Base-by-base conservation (phyloP, 2,329 filamentous ascomycete genomes). In the Fusarium tjaetaba region DNA sequence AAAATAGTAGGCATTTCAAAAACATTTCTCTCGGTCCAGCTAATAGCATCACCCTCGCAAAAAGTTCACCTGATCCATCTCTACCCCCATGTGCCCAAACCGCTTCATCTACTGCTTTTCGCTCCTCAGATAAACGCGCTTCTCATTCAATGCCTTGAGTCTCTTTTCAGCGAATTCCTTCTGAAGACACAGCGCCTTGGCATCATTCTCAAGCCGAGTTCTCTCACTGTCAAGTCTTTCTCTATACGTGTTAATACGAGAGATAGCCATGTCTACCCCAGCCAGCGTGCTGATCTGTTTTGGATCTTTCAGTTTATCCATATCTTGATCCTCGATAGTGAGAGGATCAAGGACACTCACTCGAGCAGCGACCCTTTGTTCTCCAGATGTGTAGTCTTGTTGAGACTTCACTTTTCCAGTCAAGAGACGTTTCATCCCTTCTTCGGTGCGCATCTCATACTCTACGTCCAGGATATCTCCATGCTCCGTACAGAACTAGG, bases 181-280 rank as follows among this genome's bases (percentile, higher is more conserved):
- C 20, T 53, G n/a, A 2, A 7, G 1, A 4, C 11, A n/a, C 0
- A 53, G 20, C 0, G 5, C 10, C 7, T 38, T 22, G 0, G 2
- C 1, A 13, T 28, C 51, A 16, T n/a, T n/a, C 1, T n/a, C 14
- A 18, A 53, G 1, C 2, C 18, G 24, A 2, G 4, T 13, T 13
- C 4, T 28, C 3, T 39, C 20, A 4, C 2, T 2, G 1, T 15
- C 2, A 7, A 53, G 11, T 18, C 32, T 38, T 26, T 22, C 10
- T 9, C 18, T 22, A 9, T 22, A 53, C 3, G 0, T 24, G 10
- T 18, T 13, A 5, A 39, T 53, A 0, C 51, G 24, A 16, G 34
- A 53, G 4, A 39, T 53, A 13, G 51, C 51, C 14, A 28, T 11
- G 5, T 53, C 49, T 2, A 38, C 7, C 14, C 34, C 51, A 6